These are phyloP conservation scores for Laguncularia racemosa DNA, from an alignment of 345 rosid genomes.

Conservation along the genomic window DNA sequence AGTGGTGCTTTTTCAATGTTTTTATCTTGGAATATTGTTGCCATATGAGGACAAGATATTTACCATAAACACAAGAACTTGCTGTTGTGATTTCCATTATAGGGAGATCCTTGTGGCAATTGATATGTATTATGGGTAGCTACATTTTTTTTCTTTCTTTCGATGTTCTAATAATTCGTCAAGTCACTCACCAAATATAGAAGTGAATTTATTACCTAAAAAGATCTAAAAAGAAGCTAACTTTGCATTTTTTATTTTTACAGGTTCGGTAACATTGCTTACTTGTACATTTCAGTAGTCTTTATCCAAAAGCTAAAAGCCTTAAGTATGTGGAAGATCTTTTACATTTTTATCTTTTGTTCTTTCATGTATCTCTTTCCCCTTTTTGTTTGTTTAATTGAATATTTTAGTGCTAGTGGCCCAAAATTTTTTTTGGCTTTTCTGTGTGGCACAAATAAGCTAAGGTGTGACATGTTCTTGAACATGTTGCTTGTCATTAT, in stretches of 20 bases:
- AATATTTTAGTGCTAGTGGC: slow-evolving; percentile 86
- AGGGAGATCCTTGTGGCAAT: too few relatives aligned
- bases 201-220: too few relatives aligned
- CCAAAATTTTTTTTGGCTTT: slow-evolving; percentile 87
- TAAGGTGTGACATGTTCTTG: slow-evolving; percentile 85
- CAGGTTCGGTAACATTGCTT: slow-evolving; percentile 99
- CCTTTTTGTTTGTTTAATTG: slow-evolving; percentile 16
- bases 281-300: slow-evolving; percentile 91
- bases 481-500: slow-evolving; percentile 98
- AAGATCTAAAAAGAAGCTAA: not conserved
- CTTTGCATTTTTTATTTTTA: slow-evolving; percentile 10
- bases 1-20: too few relatives aligned
- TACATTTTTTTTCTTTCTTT: too few relatives aligned
- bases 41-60: too few relatives aligned
- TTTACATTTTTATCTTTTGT: slow-evolving; percentile 2
- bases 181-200: too few relatives aligned
- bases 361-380: slow-evolving; percentile 10
- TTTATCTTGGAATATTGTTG: too few relatives aligned
- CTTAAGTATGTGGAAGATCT: slow-evolving; percentile 57
- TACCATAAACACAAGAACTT: too few relatives aligned
- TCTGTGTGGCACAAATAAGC: slow-evolving; percentile 84
- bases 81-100: too few relatives aligned
- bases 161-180: too few relatives aligned
- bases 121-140: too few relatives aligned
- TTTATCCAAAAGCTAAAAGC: slow-evolving; percentile 99